Evolutionary conservation across 73 alveolate genomes (phyloP).

Genomic region (Tetrahymena thermophila): DNA sequence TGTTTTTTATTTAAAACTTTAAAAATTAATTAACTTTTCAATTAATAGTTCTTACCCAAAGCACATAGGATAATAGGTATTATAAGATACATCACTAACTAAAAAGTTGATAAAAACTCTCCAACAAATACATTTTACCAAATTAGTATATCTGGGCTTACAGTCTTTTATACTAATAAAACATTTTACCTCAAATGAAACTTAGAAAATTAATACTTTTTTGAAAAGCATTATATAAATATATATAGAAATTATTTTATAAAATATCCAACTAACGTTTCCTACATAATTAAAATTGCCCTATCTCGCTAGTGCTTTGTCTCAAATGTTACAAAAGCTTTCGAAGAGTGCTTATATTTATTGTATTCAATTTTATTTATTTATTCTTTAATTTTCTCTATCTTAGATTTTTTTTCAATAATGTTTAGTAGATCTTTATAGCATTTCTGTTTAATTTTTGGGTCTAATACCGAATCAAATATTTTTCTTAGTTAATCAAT

Average conservation of each 20-base stretch:
- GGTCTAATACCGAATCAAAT: not conserved
- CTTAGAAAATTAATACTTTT: not conserved
- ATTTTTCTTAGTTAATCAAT: not conserved
- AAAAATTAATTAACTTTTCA: not conserved
- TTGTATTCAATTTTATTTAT: not conserved
- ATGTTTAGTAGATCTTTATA: not conserved
- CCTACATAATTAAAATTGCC: not conserved
- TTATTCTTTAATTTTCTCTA: not conserved
- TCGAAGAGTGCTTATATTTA: not conserved
- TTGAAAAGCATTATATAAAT: not conserved
- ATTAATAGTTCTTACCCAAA: not conserved
- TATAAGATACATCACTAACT: not conserved
- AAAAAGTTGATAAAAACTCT: not conserved
- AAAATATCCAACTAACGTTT: not conserved
- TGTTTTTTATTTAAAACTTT: not conserved
- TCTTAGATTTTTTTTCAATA: not conserved
- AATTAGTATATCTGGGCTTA: not conserved
- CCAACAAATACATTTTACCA: not conserved
- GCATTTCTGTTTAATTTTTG: not conserved
- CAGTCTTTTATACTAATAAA: not conserved
- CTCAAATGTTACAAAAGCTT: not conserved
- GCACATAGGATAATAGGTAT: not conserved
- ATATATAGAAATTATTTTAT: not conserved
- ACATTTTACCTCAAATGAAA: not conserved
- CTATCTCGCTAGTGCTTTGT: not conserved